These are phyloP conservation scores for Trametes meyenii DNA, from an alignment of 768 basidiomycete genomes.

Conservation along the genomic window DNA sequence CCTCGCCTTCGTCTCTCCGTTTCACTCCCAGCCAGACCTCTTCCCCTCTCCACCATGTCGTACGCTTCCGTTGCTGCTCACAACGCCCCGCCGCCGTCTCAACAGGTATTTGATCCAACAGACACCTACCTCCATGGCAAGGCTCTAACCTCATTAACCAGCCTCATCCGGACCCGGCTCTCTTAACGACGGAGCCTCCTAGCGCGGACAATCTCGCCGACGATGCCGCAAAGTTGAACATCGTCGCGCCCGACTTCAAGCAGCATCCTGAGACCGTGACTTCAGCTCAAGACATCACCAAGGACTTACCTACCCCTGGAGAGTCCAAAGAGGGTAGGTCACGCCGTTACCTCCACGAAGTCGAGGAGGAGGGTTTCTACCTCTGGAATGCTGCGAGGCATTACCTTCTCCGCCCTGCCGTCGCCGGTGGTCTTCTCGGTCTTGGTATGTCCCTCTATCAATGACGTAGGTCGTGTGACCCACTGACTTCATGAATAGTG, in stretches of 20 bases:
- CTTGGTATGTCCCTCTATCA: constrained; percentile 48
- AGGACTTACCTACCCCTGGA: constrained; percentile 27
- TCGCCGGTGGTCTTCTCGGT: constrained; percentile 73
- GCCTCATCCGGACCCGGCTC: constrained; percentile 66
- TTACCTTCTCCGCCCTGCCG: constrained; percentile 63
- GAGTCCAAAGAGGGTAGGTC: constrained; percentile 34
- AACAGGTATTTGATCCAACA: constrained; percentile 40
- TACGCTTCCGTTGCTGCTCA: constrained; percentile 70
- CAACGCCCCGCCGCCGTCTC: constrained; percentile 52
- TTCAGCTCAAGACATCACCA: constrained; percentile 25
- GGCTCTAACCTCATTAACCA: constrained; percentile 32
- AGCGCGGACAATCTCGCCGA: constrained; percentile 45
- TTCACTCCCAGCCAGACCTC: background rate
- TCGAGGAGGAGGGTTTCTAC: constrained; percentile 53
- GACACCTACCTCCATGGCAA: constrained; percentile 8
- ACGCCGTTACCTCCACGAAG: constrained; percentile 38
- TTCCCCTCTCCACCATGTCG: constrained; percentile 51
- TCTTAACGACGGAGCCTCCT: constrained; percentile 49
- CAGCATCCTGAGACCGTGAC: constrained; percentile 46
- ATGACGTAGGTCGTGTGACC: background rate
- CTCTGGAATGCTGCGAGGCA: constrained; percentile 55
- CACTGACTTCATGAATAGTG: constrained; percentile 42
- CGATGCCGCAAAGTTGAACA: constrained; percentile 55
- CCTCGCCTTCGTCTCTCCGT: background rate
- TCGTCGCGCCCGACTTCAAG: constrained; percentile 55